These are phyloP conservation scores for Botrytis pseudocinerea DNA, from an alignment of 2,329 filamentous ascomycete genomes.

Conservation along the genomic window DNA sequence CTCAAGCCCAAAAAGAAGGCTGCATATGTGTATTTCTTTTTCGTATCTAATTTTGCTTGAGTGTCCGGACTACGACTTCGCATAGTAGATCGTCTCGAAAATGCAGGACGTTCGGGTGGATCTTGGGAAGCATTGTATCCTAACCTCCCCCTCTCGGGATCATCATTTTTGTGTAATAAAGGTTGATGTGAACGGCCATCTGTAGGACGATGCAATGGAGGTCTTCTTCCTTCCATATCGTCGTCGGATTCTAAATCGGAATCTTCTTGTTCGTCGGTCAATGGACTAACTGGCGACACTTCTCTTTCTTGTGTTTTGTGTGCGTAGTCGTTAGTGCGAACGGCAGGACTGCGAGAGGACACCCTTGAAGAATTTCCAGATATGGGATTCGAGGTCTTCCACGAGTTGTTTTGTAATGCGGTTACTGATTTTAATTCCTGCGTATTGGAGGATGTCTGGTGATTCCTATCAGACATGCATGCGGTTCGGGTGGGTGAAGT, in stretches of 20 bases:
- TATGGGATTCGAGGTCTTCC: slow-evolving; percentile 33
- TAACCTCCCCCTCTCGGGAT: slow-evolving; percentile 38
- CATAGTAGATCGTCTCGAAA: slow-evolving; percentile 65
- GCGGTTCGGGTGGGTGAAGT: slow-evolving; percentile 24
- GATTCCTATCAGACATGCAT: slow-evolving; percentile 39
- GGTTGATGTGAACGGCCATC: slow-evolving; percentile 45
- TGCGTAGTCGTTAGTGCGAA: slow-evolving; percentile 26
- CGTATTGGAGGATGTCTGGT: slow-evolving; percentile 25
- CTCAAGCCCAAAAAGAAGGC: slow-evolving; percentile 80
- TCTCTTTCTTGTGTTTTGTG: slow-evolving; percentile 27
- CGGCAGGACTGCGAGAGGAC: slow-evolving; percentile 26
- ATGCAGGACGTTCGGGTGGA: slow-evolving; percentile 36
- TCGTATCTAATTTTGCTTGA: slow-evolving; percentile 64
- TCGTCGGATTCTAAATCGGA: slow-evolving; percentile 33
- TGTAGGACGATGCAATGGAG: slow-evolving; percentile 42
- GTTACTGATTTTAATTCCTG: slow-evolving; percentile 20
- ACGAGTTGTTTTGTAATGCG: slow-evolving; percentile 26
- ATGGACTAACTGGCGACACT: slow-evolving; percentile 17
- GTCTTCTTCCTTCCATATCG: slow-evolving; percentile 44
- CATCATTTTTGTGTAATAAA: slow-evolving; percentile 38
- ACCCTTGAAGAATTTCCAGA: slow-evolving; percentile 30
- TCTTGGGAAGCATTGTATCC: slow-evolving; percentile 37
- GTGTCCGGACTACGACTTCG: slow-evolving; percentile 74
- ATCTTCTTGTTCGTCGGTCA: slow-evolving; percentile 31
- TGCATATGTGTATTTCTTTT: slow-evolving; percentile 84